Evolutionary conservation across 2,329 filamentous ascomycete species (phyloP).

Genomic region (Acrodontium crateriforme): DNA sequence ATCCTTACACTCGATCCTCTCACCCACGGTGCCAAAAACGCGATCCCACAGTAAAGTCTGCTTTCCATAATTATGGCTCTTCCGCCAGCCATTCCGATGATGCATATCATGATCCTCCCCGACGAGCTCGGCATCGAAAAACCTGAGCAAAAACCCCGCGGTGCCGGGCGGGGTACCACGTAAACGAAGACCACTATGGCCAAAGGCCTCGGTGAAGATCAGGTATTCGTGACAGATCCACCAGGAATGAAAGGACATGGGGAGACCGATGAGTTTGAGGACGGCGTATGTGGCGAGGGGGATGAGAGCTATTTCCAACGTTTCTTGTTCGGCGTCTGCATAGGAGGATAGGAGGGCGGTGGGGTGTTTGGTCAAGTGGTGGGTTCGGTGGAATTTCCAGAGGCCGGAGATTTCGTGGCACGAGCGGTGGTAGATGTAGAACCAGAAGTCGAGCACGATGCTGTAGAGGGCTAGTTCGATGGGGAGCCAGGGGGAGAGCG

Average conservation of each 20-base stretch:
- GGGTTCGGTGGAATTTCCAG: constrained; percentile 30
- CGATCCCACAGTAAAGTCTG: constrained; percentile 24
- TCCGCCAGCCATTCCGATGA: constrained; percentile 23
- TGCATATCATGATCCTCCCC: constrained; percentile 30
- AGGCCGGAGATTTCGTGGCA: constrained; percentile 27
- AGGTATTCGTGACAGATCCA: constrained; percentile 32
- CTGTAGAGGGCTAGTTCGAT: constrained; percentile 27
- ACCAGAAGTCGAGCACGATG: constrained; percentile 31
- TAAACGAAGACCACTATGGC: constrained; percentile 26
- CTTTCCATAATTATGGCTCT: constrained; percentile 24
- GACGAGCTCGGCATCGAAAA: constrained; percentile 22
- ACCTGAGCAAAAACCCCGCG: constrained; percentile 19
- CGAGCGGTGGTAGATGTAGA: constrained; percentile 28
- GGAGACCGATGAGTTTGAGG: constrained; percentile 23
- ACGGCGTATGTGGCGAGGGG: constrained; percentile 25
- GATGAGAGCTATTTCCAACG: constrained; percentile 28
- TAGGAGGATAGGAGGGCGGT: constrained; percentile 27
- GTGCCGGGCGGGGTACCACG: constrained; percentile 21
- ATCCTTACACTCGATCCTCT: constrained; percentile 20
- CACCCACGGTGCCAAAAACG: constrained; percentile 13
- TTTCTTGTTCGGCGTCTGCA: constrained; percentile 27
- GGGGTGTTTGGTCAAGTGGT: constrained; percentile 31
- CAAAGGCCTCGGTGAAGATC: constrained; percentile 24
- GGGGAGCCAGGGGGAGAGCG: constrained; percentile 19
- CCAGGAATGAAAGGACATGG: constrained; percentile 32